A percentile compares a stretch with the other conserved stretches of the same genome.
These are phyloP conservation scores for Striga asiatica DNA, from an alignment of 257 asterid species.

Conservation along the genomic window DNA sequence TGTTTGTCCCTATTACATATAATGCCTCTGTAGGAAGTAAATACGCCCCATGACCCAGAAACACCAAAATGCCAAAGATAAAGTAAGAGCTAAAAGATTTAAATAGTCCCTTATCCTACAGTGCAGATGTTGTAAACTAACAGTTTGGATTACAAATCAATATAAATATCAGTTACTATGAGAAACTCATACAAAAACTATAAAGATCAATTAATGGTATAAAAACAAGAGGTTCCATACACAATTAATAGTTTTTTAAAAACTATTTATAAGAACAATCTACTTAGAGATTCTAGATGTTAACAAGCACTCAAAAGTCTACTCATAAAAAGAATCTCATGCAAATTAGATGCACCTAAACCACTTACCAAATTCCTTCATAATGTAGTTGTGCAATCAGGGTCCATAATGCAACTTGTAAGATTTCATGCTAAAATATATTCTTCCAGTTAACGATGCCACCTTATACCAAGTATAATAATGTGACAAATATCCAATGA, in stretches of 20 bases:
- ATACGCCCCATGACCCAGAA: not conserved
- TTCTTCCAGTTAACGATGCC: not conserved
- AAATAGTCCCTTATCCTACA: not conserved
- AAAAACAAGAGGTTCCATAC: no score
- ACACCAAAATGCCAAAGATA: not conserved
- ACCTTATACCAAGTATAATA: constrained; percentile 4
- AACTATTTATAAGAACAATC: no score
- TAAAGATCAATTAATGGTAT: not conserved
- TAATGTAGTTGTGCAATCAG: no score
- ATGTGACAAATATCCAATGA: no score
- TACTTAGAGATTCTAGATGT: not conserved
- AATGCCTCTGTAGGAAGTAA: not conserved
- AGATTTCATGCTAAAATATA: not conserved
- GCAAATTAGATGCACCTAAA: not conserved
- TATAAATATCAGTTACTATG: constrained; percentile 6
- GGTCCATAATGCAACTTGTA: not conserved
- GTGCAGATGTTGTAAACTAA: not conserved
- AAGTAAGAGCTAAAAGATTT: not conserved
- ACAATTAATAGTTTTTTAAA: no score
- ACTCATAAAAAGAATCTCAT: no score
- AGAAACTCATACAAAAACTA: not conserved
- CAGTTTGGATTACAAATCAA: not conserved
- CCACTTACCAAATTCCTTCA: not conserved
- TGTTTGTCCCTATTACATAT: not conserved
- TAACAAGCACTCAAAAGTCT: not conserved